Evolutionary conservation across 345 rosid genomes (phyloP).

Genomic region (Salix arbutifolia): DNA sequence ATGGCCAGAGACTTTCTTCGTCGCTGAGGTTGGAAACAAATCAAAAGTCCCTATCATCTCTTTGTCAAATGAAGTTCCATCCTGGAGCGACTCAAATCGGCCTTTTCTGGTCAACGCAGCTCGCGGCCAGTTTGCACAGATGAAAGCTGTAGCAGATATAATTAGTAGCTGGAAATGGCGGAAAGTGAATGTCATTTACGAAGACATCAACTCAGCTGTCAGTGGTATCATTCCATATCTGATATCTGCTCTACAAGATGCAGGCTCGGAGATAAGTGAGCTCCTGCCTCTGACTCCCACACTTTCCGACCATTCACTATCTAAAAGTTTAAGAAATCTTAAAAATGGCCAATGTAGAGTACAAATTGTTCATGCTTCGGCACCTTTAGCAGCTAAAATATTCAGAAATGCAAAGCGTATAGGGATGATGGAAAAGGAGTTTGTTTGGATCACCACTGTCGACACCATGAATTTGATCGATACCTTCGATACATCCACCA

Average conservation of each 20-base stretch:
- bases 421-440: slow-evolving; percentile 25
- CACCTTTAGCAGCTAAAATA: neutral
- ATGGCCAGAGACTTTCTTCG: slow-evolving; percentile 18
- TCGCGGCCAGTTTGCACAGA: slow-evolving; percentile 16
- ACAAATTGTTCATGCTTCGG: slow-evolving; percentile 24
- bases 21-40: slow-evolving; percentile 21
- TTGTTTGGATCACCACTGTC: slow-evolving; percentile 24
- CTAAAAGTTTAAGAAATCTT: slow-evolving; percentile 13
- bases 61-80: slow-evolving; percentile 20
- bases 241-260: slow-evolving; percentile 14
- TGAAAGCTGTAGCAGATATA: slow-evolving; percentile 24
- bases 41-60: slow-evolving; percentile 21
- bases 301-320: neutral
- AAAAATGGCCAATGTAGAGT: slow-evolving; percentile 1
- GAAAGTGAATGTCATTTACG: slow-evolving; percentile 29
- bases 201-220: slow-evolving; percentile 18
- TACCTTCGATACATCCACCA: slow-evolving; percentile 1
- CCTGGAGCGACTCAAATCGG: slow-evolving; percentile 14
- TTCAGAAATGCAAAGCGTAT: slow-evolving; percentile 19
- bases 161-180: slow-evolving; percentile 26
- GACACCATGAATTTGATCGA: slow-evolving; percentile 10
- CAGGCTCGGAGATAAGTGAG: neutral
- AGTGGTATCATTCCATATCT: slow-evolving; percentile 7
- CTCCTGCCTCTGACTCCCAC: slow-evolving; percentile 16
- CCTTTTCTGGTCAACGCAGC: slow-evolving; percentile 27